A percentile compares a stretch with the other conserved stretches of the same genome.
phyloP scores from a whole-genome alignment of 257 asterid species.

The Solanum chilense region DNA sequence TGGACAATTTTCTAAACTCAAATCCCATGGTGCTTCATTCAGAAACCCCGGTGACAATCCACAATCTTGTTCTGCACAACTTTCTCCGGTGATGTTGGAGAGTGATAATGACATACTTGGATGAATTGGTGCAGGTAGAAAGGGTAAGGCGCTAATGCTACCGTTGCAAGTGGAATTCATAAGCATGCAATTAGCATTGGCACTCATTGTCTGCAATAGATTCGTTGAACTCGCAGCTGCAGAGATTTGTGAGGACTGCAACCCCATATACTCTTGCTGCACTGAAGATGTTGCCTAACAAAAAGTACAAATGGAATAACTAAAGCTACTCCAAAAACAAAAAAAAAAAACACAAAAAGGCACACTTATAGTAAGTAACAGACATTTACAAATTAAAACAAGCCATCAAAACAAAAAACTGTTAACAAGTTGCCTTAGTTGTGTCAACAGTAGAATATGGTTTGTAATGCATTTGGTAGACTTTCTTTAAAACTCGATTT shows the following conservation, averaged over 20 bases:
- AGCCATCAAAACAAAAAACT: neutral
- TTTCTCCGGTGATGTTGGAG: constrained; percentile 50
- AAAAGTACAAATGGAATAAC: neutral
- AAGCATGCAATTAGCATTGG: constrained; percentile 12
- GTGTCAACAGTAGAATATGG: neutral
- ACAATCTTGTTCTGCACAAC: constrained; percentile 52
- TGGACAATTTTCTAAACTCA: constrained; percentile 41
- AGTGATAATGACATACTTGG: constrained; percentile 27
- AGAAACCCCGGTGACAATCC: constrained; percentile 47
- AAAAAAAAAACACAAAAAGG: neutral
- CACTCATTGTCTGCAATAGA: constrained; percentile 22
- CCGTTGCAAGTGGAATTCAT: constrained; percentile 28
- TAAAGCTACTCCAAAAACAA: neutral
- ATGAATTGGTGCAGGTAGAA: constrained; percentile 34
- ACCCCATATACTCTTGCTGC: constrained; percentile 39
- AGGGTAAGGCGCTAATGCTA: constrained; percentile 25
- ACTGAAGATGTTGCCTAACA: constrained; percentile 41
- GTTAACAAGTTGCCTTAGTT: neutral
- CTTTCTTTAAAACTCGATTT: neutral
- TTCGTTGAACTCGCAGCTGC: constrained; percentile 9
- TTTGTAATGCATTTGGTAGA: constrained; percentile 9
- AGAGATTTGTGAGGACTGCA: constrained; percentile 20
- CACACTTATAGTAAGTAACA: constrained; percentile 24
- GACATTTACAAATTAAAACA: neutral
- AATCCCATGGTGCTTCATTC: constrained; percentile 47